Evolutionary conservation across 345 rosid genomes (phyloP).

Genomic region (Ailanthus altissimus): DNA sequence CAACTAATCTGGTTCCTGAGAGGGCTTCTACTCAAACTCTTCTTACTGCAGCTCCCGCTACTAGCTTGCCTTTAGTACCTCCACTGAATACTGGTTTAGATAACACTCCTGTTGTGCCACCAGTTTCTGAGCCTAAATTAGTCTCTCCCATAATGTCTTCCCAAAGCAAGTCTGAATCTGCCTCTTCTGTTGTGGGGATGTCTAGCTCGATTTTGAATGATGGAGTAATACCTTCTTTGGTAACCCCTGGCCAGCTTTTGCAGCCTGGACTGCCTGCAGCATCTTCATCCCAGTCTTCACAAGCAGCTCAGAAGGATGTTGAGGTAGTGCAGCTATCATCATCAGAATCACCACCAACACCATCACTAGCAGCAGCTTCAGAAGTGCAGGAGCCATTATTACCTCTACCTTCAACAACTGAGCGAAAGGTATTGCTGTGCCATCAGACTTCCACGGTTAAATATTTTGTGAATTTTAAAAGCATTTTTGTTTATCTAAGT

Average conservation of each 20-base stretch:
- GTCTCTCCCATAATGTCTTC: conserved; percentile 27
- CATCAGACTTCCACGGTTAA: background rate
- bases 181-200: conserved; percentile 19
- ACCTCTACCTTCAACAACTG: conserved; percentile 37
- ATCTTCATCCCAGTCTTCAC: conserved; percentile 26
- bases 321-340: conserved; percentile 36
- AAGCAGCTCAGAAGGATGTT: conserved; percentile 37
- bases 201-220: conserved; percentile 30
- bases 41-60: conserved; percentile 24
- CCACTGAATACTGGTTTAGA: conserved; percentile 25
- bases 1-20: conserved; percentile 26
- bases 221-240: conserved; percentile 30
- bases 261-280: conserved; percentile 31
- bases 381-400: conserved; percentile 35
- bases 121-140: conserved; percentile 24
- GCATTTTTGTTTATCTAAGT: background rate
- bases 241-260: conserved; percentile 43
- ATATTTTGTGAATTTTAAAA: background rate
- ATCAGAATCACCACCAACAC: conserved; percentile 10
- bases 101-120: conserved; percentile 12
- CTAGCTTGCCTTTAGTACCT: conserved; percentile 29
- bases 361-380: conserved; percentile 11
- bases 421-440: conserved; percentile 30
- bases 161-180: conserved; percentile 28
- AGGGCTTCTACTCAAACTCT: conserved; percentile 25